These are phyloP conservation scores for Phytophthora sojae DNA, from an alignment of 352 stramenopile genomes.

Conservation along the genomic window DNA sequence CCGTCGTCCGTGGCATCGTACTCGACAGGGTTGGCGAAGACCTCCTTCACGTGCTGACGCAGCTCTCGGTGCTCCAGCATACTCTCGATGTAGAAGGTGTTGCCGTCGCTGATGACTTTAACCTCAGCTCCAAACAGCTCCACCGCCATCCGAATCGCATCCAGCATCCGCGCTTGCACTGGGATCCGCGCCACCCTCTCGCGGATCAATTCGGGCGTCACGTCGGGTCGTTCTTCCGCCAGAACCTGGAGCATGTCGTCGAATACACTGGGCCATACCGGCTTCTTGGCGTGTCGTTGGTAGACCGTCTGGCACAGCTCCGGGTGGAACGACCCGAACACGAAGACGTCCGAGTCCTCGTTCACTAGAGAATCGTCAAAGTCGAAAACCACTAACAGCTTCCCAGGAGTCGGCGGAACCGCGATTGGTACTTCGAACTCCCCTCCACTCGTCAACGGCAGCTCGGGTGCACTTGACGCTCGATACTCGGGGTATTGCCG, in stretches of 20 bases:
- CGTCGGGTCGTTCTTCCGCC: conserved; percentile 40
- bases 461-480: neutral
- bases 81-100: conserved; percentile 82
- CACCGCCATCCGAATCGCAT: conserved; percentile 60
- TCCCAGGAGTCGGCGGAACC: conserved; percentile 5
- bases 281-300: conserved; percentile 26
- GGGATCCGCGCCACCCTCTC: conserved; percentile 55
- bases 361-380: conserved; percentile 66
- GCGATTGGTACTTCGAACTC: conserved; percentile 15
- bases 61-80: conserved; percentile 59
- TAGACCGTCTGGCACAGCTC: conserved; percentile 50
- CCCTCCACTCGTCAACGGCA: neutral
- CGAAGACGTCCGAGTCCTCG: conserved; percentile 66
- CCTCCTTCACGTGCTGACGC: conserved; percentile 39
- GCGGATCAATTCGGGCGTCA: conserved; percentile 47
- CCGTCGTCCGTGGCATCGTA: conserved; percentile 35
- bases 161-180: conserved; percentile 68
- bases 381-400: conserved; percentile 60
- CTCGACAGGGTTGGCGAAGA: conserved; percentile 58
- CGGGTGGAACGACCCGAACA: conserved; percentile 69
- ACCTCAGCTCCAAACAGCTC: conserved; percentile 51
- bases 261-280: conserved; percentile 66
- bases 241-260: conserved; percentile 64
- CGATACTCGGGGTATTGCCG: conserved; percentile 24
- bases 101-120: conserved; percentile 77